These are phyloP conservation scores for Euphorbia celastroides DNA, from an alignment of 441 rosid species.

Conservation along the genomic window DNA sequence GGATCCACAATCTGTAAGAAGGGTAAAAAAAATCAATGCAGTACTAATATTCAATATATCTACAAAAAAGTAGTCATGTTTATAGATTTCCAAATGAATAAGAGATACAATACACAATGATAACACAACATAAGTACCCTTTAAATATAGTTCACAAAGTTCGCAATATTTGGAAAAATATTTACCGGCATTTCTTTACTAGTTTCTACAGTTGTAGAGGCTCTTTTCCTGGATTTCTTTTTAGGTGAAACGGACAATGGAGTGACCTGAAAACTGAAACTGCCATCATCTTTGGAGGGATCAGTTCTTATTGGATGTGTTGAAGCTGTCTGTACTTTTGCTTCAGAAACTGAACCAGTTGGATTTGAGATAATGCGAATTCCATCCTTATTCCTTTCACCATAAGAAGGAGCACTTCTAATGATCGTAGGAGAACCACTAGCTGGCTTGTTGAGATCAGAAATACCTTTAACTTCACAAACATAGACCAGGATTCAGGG, in stretches of 20 bases:
- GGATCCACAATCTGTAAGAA: conserved; percentile 52
- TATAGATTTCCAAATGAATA: conserved; percentile 3
- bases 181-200: conserved; percentile 44
- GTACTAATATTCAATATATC: not conserved
- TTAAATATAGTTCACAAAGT: not conserved
- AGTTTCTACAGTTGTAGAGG: conserved; percentile 33
- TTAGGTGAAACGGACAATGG: conserved; percentile 29
- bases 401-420: conserved; percentile 33
- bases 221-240: conserved; percentile 40
- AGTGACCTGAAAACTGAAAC: conserved; percentile 52
- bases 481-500: conserved; percentile 32
- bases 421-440: conserved; percentile 41
- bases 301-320: conserved; percentile 34
- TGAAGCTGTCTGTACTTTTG: conserved; percentile 27
- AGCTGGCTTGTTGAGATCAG: conserved; percentile 36
- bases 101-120: not conserved
- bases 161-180: not conserved
- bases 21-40: conserved; percentile 11
- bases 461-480: conserved; percentile 28
- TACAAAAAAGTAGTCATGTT: not conserved
- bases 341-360: conserved; percentile 26
- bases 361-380: conserved; percentile 32
- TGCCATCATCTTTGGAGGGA: conserved; percentile 42
- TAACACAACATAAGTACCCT: not conserved
- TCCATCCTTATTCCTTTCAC: conserved; percentile 32